Base-by-base conservation (phyloP, 371 early-diverging fungal genomes). In the Synchytrium microbalum region DNA sequence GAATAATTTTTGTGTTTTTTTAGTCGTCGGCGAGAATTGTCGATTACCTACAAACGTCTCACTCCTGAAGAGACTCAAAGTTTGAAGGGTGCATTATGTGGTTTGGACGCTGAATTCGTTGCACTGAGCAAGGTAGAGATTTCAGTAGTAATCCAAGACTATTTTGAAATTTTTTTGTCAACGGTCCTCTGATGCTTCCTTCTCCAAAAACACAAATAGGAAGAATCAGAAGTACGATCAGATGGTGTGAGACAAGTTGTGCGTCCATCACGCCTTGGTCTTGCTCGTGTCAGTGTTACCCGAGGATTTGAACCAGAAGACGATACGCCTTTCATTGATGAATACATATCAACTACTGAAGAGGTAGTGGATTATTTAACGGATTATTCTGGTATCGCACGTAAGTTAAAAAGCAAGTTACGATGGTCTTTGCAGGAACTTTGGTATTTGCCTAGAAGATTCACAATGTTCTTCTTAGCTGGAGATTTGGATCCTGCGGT, bases 41-140 rank as follows among this genome's bases (percentile, higher is more conserved):
- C 76, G 16, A 77, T 78, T 24, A 69, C 67, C 14, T 80, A 82
- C 60, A 71, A 81, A 64, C 67, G 84, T 2, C 63, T 89, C 26
- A 65, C 71, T 5, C 72, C 72, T 2, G 79, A 82, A 0, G 91
- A 92, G 65, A 82, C 89, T 71, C 73, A 84, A 2, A 59, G 75
- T 1, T 75, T 75, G 24, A 78, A 85, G 1, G 90, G 86, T 0
- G 86, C 82, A 54, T 64, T 90, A 2, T 83, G 86, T 13, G 96
- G 93, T 0, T 84, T 96, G 60, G 97, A 96, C 70, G 92, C 95
- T 0, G 97, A 96, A 73, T 96, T 95, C 78, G 94, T 96, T 1
- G 86, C 91, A 0, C 70, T 93, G 33, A 88, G 83, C 52, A 84
- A 87, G 67, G 86, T 84, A 64, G n/a, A 10, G 26, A 0, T 1